Percentiles rank a stretch among this genome's conserved stretches.
Conservation (phyloP, 805 yeast genomes). For the Cyberlindnera nakhonratchasimensis region DNA sequence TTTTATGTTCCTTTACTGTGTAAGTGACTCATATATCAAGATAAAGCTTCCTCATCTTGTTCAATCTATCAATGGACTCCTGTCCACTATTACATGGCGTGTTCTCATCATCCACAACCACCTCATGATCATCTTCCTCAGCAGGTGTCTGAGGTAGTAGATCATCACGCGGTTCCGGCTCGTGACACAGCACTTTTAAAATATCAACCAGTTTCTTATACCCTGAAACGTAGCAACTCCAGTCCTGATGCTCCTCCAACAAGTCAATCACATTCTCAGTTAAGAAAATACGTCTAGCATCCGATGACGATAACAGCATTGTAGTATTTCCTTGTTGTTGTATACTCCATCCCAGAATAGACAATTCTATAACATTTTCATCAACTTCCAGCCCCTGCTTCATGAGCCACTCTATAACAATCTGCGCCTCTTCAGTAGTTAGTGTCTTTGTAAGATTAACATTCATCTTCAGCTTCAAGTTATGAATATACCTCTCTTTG, state of each 20-base stretch:
- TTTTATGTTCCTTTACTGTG: background rate
- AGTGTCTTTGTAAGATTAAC: constrained; percentile 7
- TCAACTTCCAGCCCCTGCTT: constrained; percentile 13
- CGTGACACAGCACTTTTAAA: constrained; percentile 1
- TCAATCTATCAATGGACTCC: constrained; percentile 9
- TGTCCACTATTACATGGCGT: background rate
- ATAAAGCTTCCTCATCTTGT: constrained; percentile 17
- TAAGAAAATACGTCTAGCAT: constrained; percentile 35
- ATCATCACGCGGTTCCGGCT: background rate
- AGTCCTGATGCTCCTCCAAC: constrained; percentile 33
- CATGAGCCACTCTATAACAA: constrained; percentile 10
- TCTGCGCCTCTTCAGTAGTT: constrained; percentile 2
- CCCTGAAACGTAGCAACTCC: constrained; percentile 35
- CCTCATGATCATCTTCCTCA: background rate
- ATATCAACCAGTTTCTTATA: constrained; percentile 20
- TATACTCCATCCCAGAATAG: constrained; percentile 38
- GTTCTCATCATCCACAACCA: background rate
- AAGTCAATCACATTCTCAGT: constrained; percentile 28
- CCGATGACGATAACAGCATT: constrained; percentile 32
- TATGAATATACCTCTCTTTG: constrained; percentile 10
- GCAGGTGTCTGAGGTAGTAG: constrained; percentile 1
- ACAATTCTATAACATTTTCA: constrained; percentile 17
- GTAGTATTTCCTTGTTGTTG: constrained; percentile 27
- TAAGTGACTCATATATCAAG: constrained; percentile 2
- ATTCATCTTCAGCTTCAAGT: constrained; percentile 1